Evolutionary conservation across 1,139 yeast species (phyloP), one percentile per base, ranked within the genome.

Genomic region (Kazachstania sp.): DNA sequence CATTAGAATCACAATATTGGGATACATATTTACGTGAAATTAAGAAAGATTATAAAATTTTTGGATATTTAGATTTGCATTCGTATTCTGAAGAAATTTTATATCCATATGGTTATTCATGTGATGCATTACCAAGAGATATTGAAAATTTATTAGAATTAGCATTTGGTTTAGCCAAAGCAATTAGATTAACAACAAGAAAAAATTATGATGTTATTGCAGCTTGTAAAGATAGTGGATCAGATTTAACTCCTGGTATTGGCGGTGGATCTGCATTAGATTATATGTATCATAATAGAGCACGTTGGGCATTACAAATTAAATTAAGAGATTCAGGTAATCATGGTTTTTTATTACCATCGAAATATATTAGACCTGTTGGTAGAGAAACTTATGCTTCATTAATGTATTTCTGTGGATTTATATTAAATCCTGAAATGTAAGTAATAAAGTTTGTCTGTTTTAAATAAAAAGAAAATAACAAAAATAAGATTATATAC

Each of bases 241-340:
- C 79, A 11, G 92, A 83, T 61, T 64, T 83, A 49, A 59, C 78
- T 18, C 92, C 94, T 1, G 86, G 81, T 37, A 70, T 82, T 61
- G 92, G 94, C 4, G 74, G 90, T 3, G 96, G 96, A 3, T 78
- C 88, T 11, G 83, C 86, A 1, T 72, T 87, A 58, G 95, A 86
- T 60, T 86, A 73, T 63, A 84, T 86, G 92, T 86, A 86, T 61
- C 87, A 83, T 63, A 76, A 81, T 59, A 76, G 81, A 51, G 95
- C 94, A 1, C 78, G 72, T 59, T 86, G 92, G 88, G 94, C 95
- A 1, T 84, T 81, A 67, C 95, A 85, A 58, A 68, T 86, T 50
- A 85, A 86, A 64, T 71, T 87, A 51, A 74, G 96, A 58, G 95
- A 86, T 63, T 78, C 84, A 19, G 95, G 95, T 1, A 76, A 78